Evolutionary conservation across 179 eudicot species (phyloP), one percentile per base, ranked within the genome.

Genomic region (Heliamphora pulchella): DNA sequence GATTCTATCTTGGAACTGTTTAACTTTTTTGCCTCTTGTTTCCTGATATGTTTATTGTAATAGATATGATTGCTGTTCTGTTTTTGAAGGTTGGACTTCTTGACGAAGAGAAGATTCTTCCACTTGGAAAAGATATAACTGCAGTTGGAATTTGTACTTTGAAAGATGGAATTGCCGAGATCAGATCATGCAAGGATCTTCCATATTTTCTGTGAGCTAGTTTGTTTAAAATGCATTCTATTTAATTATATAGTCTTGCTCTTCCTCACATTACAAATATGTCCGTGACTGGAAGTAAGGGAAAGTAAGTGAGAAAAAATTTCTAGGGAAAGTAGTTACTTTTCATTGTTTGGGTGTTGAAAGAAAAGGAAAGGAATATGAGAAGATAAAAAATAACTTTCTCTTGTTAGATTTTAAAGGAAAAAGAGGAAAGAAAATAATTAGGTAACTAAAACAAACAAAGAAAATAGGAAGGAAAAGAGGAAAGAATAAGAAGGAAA

Each of bases 21-120:
- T 20, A 53, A 65, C 15, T 17, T 50, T 51, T 18, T 53, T 44
- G 54, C 50, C 31, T 74, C 31, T 54, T 61, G 66, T 2, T 6
- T 53, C 55, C 14, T 74, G 2, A 13, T 17, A 7, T 79, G 58
- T 46, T 80, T 8, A 75, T 68, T 68, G 2, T 54, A 57, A 50
- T 39, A 58, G 7, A 61, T 8, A 71, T 82, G 78, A 72, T 71
- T 65, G 66, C 71, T 68, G 18, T 59, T 3, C 20, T 69, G 10
- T 53, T 64, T 73, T 70, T 74, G 41, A 85, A 96, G 99, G 94
- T 96, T 84, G 98, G 98, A 13, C 48, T 91, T 61, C 87, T 93
- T 78, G 92, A 92, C 39, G 98, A 93, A 79, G 99, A 94, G 86
- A 96, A 96, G 85, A 82, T 96, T 78, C 98, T 96, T 82, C 94